A percentile compares a stretch with the other conserved stretches of the same genome.
Conservation (phyloP, 116 monocot genomes). For the Iris pallida region DNA sequence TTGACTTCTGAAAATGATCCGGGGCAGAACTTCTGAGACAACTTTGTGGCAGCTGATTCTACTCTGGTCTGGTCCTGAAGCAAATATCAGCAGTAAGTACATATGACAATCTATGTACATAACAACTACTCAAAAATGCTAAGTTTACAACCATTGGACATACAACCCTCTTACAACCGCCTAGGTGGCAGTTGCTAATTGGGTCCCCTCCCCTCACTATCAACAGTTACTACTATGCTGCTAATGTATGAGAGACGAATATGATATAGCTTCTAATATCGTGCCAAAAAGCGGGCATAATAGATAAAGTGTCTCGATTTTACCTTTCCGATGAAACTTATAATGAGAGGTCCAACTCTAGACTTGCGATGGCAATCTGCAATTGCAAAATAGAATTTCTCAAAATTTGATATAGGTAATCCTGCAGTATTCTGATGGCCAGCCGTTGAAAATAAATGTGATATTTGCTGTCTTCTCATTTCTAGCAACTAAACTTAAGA, state of each 20-base stretch:
- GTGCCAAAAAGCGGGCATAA: neutral
- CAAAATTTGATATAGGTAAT: neutral
- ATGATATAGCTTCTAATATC: neutral
- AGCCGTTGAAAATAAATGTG: neutral
- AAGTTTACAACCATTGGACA: too few species aligned
- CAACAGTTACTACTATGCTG: neutral
- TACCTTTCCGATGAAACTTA: conserved; percentile 86
- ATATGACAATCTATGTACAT: neutral
- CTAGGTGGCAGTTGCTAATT: too few species aligned
- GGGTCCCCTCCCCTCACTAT: too few species aligned
- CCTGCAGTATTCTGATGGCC: too few species aligned
- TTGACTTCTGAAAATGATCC: conserved; percentile 45
- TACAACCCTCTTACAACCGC: too few species aligned
- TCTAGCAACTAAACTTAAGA: neutral
- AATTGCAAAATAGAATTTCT: conserved; percentile 1
- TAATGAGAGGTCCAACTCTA: conserved; percentile 57
- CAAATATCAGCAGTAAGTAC: neutral
- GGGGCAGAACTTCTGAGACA: conserved; percentile 30
- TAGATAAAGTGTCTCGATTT: neutral
- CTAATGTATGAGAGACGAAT: neutral
- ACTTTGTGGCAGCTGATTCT: conserved; percentile 34
- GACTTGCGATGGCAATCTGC: conserved; percentile 76
- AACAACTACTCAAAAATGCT: too few species aligned
- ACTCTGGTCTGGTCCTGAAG: conserved; percentile 66
- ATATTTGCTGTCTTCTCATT: neutral